A percentile compares a stretch with the other conserved stretches of the same genome.
phyloP scores from a whole-genome alignment of 164 flowering plant species.

The Kingdonia uniflora region DNA sequence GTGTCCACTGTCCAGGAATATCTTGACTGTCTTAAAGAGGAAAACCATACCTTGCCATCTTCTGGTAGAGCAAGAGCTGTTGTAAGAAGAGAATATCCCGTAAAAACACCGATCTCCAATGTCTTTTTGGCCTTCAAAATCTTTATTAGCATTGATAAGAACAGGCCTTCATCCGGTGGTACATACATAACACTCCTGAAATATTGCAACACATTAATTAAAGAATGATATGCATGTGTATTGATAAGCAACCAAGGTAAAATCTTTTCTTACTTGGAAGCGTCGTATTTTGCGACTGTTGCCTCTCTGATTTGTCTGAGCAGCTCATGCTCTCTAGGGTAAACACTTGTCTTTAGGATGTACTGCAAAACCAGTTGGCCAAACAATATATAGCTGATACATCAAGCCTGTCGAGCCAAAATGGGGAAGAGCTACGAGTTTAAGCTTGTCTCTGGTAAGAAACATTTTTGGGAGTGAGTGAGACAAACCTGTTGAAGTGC shows the following conservation, averaged over 20 bases:
- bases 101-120: conserved; percentile 50
- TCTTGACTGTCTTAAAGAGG: not conserved
- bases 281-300: conserved; percentile 12
- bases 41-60: conserved; percentile 25
- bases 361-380: conserved; percentile 23
- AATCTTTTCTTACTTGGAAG: not conserved
- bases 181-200: conserved; percentile 32
- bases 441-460: too few species aligned
- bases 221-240: not conserved
- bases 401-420: too few species aligned
- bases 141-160: conserved; percentile 39
- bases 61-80: conserved; percentile 44
- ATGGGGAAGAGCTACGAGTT: too few species aligned
- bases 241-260: conserved; percentile 2
- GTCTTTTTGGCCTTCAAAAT: conserved; percentile 42
- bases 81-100: conserved; percentile 48
- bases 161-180: conserved; percentile 34
- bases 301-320: conserved; percentile 30
- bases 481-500: too few species aligned
- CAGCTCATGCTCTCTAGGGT: conserved; percentile 36
- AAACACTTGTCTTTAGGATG: conserved; percentile 23
- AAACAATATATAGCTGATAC: too few species aligned
- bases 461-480: too few species aligned
- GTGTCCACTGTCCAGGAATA: not conserved
- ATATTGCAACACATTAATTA: not conserved